These are phyloP conservation scores for Juncus effusus DNA, from an alignment of 176 grass and related monocot genomes.

Conservation along the genomic window DNA sequence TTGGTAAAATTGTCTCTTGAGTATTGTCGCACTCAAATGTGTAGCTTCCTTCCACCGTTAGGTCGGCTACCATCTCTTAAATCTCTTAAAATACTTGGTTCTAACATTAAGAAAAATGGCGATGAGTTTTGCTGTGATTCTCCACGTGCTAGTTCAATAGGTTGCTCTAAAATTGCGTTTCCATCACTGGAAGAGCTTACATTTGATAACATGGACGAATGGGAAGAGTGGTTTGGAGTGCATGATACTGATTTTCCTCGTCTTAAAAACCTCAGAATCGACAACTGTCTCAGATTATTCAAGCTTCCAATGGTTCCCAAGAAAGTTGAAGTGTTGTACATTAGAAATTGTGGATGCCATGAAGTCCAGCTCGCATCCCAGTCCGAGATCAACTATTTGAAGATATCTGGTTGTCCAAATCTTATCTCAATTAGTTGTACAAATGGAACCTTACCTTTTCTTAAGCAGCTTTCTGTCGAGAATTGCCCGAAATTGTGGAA, in stretches of 20 bases:
- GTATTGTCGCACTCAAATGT: neutral
- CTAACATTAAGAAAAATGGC: neutral
- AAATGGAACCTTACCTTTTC: neutral
- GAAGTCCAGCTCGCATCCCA: neutral
- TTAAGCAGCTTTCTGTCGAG: neutral
- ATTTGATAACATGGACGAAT: neutral
- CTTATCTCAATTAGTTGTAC: neutral
- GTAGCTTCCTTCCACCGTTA: neutral
- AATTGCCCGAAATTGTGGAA: slow-evolving; percentile 2
- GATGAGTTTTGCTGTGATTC: neutral
- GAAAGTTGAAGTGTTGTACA: neutral
- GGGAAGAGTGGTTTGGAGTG: neutral
- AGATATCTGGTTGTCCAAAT: neutral
- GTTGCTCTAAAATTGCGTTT: no score
- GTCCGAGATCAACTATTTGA: neutral
- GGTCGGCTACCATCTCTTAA: neutral
- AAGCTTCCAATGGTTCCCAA: neutral
- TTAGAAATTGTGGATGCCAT: neutral
- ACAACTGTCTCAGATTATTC: neutral
- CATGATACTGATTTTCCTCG: neutral
- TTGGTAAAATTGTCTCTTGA: neutral
- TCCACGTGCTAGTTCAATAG: neutral
- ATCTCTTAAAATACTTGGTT: neutral
- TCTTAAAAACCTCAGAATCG: neutral
- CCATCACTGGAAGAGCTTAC: no score